phyloP scores from a whole-genome alignment of 768 basidiomycete genomes.

The Fibroporia radiculosa region DNA sequence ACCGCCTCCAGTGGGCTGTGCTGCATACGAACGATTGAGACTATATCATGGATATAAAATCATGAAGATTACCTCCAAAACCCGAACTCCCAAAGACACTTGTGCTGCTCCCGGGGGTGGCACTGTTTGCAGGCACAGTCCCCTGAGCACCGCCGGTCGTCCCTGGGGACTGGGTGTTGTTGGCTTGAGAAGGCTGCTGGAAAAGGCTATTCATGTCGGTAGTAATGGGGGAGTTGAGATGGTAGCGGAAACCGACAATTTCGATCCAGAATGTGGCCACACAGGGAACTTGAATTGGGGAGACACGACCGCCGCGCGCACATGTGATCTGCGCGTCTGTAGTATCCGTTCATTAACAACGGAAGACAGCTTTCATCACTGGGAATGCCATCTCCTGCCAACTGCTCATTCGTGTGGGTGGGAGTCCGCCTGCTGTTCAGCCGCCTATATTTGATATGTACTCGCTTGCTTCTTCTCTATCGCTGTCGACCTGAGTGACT shows the following conservation, averaged over 20 bases:
- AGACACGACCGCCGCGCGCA: slow-evolving; percentile 4
- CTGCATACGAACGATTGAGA: background rate
- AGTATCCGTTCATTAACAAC: no score
- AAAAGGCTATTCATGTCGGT: slow-evolving; percentile 17
- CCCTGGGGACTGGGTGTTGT: slow-evolving; percentile 11
- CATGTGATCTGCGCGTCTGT: background rate
- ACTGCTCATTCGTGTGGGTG: no score
- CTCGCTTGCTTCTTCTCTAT: no score
- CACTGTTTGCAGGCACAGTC: slow-evolving; percentile 11
- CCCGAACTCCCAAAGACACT: slow-evolving; percentile 13
- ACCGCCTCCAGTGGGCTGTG: slow-evolving; percentile 7
- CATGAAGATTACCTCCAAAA: slow-evolving; percentile 9
- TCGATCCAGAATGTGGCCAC: no score
- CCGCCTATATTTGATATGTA: no score
- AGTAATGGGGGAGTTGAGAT: no score
- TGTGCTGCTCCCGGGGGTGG: slow-evolving; percentile 5
- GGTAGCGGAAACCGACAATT: no score
- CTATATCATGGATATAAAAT: background rate
- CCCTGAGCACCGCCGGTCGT: slow-evolving; percentile 11
- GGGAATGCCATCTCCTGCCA: no score
- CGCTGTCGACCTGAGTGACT: no score
- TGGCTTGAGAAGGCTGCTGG: slow-evolving; percentile 9
- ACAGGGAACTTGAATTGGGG: background rate
- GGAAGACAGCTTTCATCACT: no score
- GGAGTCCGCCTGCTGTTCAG: no score